phyloP scores from a whole-genome alignment of 495 filamentous ascomycete species.

The Emericellopsis terricola region DNA sequence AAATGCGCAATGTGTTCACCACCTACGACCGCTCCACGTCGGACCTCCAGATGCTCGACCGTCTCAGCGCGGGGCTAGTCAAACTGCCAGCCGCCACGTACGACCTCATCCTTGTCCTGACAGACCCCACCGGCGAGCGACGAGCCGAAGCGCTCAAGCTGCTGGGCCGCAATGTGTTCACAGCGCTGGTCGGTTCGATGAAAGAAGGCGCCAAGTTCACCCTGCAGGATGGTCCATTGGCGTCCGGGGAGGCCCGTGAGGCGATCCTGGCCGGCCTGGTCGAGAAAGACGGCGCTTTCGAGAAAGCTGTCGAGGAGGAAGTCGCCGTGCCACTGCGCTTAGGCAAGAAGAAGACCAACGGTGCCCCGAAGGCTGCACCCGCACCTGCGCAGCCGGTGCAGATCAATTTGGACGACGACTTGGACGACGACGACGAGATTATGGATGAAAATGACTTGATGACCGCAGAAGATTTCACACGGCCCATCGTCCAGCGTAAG shows the following conservation, averaged over 20 bases:
- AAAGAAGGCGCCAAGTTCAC: background rate
- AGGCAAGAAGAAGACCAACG: conserved; percentile 37
- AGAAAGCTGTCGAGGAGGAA: conserved; percentile 49
- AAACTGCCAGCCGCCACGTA: conserved; percentile 61
- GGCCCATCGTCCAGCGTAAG: conserved; percentile 49
- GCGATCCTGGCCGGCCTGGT: conserved; percentile 72
- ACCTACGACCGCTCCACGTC: conserved; percentile 52
- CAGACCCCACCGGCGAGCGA: conserved; percentile 46
- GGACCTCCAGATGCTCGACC: conserved; percentile 97
- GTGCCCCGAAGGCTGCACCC: conserved; percentile 9
- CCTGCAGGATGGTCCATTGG: background rate
- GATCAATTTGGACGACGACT: conserved; percentile 49
- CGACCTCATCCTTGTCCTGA: conserved; percentile 69
- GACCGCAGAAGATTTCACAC: conserved; percentile 60
- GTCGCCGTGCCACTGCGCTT: conserved; percentile 55
- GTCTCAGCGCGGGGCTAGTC: conserved; percentile 68
- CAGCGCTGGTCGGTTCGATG: background rate
- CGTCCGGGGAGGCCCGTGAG: conserved; percentile 36
- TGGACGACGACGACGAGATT: conserved; percentile 58
- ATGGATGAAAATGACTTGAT: conserved; percentile 83
- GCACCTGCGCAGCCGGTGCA: conserved; percentile 15
- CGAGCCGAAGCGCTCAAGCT: conserved; percentile 36
- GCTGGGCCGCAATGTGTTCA: conserved; percentile 48
- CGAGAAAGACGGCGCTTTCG: conserved; percentile 34
- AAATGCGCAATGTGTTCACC: conserved; percentile 22